Base-by-base conservation (phyloP, 2,329 filamentous ascomycete species). In the Alternaria sp. region DNA sequence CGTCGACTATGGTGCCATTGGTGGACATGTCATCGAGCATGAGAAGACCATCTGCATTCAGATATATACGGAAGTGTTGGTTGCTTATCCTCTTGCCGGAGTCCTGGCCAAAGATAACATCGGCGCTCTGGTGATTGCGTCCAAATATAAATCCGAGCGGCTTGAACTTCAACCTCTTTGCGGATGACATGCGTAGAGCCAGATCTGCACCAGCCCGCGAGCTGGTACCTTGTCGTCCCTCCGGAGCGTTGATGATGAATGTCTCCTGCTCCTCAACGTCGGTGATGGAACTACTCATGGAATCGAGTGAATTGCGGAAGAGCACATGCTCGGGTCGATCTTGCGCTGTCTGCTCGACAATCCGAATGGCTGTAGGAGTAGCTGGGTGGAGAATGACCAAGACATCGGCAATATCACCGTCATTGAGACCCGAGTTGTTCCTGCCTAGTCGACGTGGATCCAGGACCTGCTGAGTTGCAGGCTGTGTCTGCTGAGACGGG, bases 11-110 rank as follows among this genome's bases (percentile, higher is more conserved):
- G 5, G 96, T 98, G 26, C 96, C 96, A 74, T 98, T 99, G n/a
- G 94, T 97, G 0, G 96, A 98, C 76, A 90, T 87, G 76, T 99
- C 96, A 78, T 97, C 90, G 12, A 98, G 84, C 93, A 99, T 97
- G 68, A 97, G 86, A 60, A 92, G 90, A 26, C 92, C 93, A 67
- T 92, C 88, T n/a, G 89, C 84, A 72, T 96, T 99, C 71, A 97
- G 86, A 75, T 91, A 97, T 65, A 99, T 97, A 57, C 93, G 90
- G 78, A 98, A 99, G 78, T 99, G 96, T n/a, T 92, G 86, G 76
- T 98, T 97, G 83, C 95, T 98, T 63, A 99, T 87, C 46, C 92
- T 87, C 77, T 88, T 91, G 56, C 87, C 83, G 1, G 87, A 87
- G 69, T 95, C 91, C 47, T 75, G 85, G 37, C 83, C 79, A 51